phyloP scores from a whole-genome alignment of 2,329 filamentous ascomycete genomes.

The Apiospora phragmitis region DNA sequence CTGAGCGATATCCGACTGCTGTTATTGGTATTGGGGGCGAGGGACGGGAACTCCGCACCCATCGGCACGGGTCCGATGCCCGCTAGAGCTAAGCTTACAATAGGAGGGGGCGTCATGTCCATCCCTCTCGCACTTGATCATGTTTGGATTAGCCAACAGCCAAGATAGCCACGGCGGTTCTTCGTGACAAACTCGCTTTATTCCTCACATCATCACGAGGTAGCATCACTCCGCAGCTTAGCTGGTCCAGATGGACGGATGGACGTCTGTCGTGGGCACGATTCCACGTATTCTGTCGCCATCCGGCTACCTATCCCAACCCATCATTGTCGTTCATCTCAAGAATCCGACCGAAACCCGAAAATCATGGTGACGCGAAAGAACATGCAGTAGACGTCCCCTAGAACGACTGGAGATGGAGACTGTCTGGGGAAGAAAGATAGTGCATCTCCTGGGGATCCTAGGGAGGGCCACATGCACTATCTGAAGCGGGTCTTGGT shows the following conservation, averaged over 20 bases:
- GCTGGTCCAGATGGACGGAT: background rate
- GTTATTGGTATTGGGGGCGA: background rate
- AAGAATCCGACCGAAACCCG: background rate
- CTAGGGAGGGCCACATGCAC: background rate
- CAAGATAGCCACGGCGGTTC: background rate
- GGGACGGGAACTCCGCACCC: background rate
- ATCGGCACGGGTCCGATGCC: background rate
- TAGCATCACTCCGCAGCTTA: background rate
- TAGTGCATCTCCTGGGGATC: background rate
- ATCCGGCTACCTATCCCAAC: background rate
- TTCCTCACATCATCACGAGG: background rate
- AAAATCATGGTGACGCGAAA: background rate
- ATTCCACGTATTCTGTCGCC: background rate
- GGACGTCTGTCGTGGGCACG: background rate
- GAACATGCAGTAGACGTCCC: background rate
- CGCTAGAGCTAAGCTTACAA: background rate
- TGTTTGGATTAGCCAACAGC: background rate
- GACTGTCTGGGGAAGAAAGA: background rate
- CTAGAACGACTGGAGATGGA: background rate
- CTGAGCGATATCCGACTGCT: background rate
- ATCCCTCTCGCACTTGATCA: background rate
- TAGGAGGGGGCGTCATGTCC: background rate
- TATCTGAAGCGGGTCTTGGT: background rate
- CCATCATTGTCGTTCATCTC: background rate
- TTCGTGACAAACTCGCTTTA: background rate